phyloP scores from a whole-genome alignment of 2,329 filamentous ascomycete species.

The Diaporthe capsici region DNA sequence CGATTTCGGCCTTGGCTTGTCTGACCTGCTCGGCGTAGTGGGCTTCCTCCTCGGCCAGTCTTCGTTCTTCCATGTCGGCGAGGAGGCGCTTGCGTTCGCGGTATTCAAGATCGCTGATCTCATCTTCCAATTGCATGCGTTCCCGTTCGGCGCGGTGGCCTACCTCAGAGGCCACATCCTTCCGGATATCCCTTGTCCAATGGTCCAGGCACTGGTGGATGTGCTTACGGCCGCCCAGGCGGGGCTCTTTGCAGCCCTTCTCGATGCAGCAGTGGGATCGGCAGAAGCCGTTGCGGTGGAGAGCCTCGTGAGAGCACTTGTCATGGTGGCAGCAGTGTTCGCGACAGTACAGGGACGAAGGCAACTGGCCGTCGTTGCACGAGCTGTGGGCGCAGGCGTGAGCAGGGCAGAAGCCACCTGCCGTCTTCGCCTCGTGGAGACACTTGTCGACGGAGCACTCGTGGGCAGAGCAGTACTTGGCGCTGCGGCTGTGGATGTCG shows the following conservation, averaged over 20 bases:
- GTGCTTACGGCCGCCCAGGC: constrained; percentile 18
- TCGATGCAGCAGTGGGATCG: constrained; percentile 26
- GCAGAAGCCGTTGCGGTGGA: constrained; percentile 35
- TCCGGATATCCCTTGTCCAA: constrained; percentile 4
- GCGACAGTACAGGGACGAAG: constrained; percentile 3
- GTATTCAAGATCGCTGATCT: constrained; percentile 7
- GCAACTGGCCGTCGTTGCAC: constrained; percentile 7
- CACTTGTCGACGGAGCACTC: constrained; percentile 33
- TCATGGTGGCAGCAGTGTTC: constrained; percentile 33
- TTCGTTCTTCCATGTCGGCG: background rate
- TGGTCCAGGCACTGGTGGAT: constrained; percentile 35
- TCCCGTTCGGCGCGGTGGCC: background rate
- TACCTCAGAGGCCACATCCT: background rate
- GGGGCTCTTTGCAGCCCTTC: constrained; percentile 18
- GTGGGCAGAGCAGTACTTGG: constrained; percentile 38
- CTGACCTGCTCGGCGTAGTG: background rate
- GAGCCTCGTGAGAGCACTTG: constrained; percentile 23
- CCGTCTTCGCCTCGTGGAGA: constrained; percentile 5
- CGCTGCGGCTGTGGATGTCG: constrained; percentile 29
- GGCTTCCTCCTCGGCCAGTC: background rate
- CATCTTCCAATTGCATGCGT: constrained; percentile 20
- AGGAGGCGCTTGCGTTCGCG: background rate
- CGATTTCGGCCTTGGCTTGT: background rate
- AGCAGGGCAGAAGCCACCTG: constrained; percentile 23
- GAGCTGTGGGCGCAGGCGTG: constrained; percentile 34